phyloP scores from a whole-genome alignment of 2,329 filamentous ascomycete species.

The Cryphonectria nitschkei region DNA sequence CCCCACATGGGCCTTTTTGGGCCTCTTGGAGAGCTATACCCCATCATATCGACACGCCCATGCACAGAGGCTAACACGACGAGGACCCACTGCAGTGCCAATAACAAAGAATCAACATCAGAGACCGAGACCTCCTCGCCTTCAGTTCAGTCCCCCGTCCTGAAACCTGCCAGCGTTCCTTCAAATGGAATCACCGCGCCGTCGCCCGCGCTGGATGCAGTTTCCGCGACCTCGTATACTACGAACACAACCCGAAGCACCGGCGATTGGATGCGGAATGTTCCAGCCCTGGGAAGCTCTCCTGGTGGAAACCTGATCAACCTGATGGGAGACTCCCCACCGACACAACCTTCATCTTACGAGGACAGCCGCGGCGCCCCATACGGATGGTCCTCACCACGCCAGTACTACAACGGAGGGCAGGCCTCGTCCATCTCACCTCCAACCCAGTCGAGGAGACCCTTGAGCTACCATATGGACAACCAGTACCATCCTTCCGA shows the following conservation, averaged over 20 bases:
- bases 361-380: slow-evolving; percentile 50
- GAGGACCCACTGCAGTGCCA: slow-evolving; percentile 39
- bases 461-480: slow-evolving; percentile 60
- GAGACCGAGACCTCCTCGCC: slow-evolving; percentile 50
- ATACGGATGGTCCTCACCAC: slow-evolving; percentile 52
- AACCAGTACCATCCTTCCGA: slow-evolving; percentile 47
- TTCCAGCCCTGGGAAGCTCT: slow-evolving; percentile 50
- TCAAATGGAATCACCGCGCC: slow-evolving; percentile 47
- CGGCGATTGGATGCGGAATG: slow-evolving; percentile 50
- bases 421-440: slow-evolving; percentile 49
- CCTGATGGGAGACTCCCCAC: slow-evolving; percentile 56
- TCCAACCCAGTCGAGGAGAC: slow-evolving; percentile 44
- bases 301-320: slow-evolving; percentile 55
- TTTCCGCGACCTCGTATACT: slow-evolving; percentile 54
- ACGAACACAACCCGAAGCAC: slow-evolving; percentile 53
- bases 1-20: slow-evolving; percentile 33
- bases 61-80: slow-evolving; percentile 29
- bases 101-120: slow-evolving; percentile 40
- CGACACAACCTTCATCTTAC: slow-evolving; percentile 56
- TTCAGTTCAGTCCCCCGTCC: slow-evolving; percentile 50
- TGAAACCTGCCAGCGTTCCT: slow-evolving; percentile 45
- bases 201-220: slow-evolving; percentile 53
- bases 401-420: slow-evolving; percentile 48
- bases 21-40: slow-evolving; percentile 19
- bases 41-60: slow-evolving; percentile 32